Conservation (phyloP, 2,329 filamentous ascomycete species). For the Nemania sp. region DNA sequence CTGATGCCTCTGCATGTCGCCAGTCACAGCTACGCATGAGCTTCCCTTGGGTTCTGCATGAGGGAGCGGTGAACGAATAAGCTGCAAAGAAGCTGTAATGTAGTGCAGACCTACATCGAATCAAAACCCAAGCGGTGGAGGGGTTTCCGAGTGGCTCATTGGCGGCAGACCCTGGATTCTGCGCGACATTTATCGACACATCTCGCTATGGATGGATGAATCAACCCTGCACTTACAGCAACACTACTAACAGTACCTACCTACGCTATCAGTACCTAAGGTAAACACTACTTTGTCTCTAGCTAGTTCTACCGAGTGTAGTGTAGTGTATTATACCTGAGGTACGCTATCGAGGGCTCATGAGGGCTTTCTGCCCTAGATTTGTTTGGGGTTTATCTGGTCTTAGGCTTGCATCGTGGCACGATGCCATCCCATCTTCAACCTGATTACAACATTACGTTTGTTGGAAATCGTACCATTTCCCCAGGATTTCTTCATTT, state of each 20-base stretch:
- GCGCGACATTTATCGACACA: slow-evolving; percentile 22
- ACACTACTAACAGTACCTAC: no score
- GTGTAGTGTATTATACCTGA: background rate
- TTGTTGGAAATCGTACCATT: slow-evolving; percentile 13
- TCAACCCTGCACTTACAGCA: no score
- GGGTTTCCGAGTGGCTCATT: slow-evolving; percentile 9
- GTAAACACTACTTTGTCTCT: no score
- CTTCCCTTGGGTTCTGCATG: slow-evolving; percentile 14
- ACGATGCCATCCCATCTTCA: slow-evolving; percentile 15
- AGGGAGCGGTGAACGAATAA: slow-evolving; percentile 38
- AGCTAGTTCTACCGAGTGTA: background rate
- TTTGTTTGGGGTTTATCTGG: background rate
- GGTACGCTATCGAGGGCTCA: slow-evolving; percentile 4
- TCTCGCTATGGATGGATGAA: background rate
- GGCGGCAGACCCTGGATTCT: slow-evolving; percentile 20
- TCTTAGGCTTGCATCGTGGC: slow-evolving; percentile 15
- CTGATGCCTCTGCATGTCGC: slow-evolving; percentile 33
- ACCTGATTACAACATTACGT: slow-evolving; percentile 17
- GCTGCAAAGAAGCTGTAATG: slow-evolving; percentile 15
- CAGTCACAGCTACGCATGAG: slow-evolving; percentile 31
- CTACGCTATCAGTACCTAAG: background rate
- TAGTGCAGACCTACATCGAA: slow-evolving; percentile 6
- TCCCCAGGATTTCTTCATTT: background rate
- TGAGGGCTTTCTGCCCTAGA: background rate
- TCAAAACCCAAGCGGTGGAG: slow-evolving; percentile 13